Percentiles rank a stretch among this genome's conserved stretches.
These are phyloP conservation scores for Seiridium unicorne DNA, from an alignment of 2,329 filamentous ascomycete species.

Conservation along the genomic window DNA sequence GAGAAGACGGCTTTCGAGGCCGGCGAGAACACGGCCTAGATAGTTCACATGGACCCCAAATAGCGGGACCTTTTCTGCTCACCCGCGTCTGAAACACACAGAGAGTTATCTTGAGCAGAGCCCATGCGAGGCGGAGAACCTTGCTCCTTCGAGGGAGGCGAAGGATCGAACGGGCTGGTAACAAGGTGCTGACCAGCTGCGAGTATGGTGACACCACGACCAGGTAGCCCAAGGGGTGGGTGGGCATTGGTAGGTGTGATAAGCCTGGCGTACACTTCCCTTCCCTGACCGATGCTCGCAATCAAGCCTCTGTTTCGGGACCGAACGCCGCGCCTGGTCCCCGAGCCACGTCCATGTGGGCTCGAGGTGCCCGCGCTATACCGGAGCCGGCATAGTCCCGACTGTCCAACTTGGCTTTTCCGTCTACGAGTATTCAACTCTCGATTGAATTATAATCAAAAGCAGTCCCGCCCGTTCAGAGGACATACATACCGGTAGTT, in stretches of 20 bases:
- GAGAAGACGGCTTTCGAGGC: neutral
- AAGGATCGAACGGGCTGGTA: neutral
- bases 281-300: too few species aligned
- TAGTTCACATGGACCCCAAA: neutral
- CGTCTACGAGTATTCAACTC: too few species aligned
- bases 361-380: too few species aligned
- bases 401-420: too few species aligned
- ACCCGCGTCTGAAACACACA: neutral
- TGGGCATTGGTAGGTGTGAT: neutral
- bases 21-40: neutral
- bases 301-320: neutral
- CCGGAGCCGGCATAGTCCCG: too few species aligned
- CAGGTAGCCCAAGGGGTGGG: too few species aligned
- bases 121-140: conserved; percentile 2
- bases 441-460: too few species aligned
- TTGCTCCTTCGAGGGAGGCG: neutral
- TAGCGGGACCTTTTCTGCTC: neutral
- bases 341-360: too few species aligned
- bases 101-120: neutral
- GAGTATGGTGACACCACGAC: neutral
- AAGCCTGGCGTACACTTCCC: neutral
- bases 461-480: too few species aligned
- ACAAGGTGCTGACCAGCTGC: neutral
- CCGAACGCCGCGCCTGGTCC: too few species aligned
- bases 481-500: too few species aligned